A percentile compares a stretch with the other conserved stretches of the same genome.
phyloP scores from a whole-genome alignment of 352 stramenopile genomes.

The Stramenopiles sp. region DNA sequence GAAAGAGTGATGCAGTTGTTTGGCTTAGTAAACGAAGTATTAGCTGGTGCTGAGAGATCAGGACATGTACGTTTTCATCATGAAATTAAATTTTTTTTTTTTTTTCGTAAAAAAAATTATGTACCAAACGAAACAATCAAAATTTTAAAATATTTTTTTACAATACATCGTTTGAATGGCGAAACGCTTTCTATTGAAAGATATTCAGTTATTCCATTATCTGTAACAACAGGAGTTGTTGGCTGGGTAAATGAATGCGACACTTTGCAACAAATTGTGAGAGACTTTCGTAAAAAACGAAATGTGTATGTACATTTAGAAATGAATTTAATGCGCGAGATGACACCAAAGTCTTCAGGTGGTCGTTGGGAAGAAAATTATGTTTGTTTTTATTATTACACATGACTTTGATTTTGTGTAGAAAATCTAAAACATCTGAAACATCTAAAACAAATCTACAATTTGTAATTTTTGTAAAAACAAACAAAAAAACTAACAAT shows the following conservation, averaged over 20 bases:
- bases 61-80: constrained; percentile 86
- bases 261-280: constrained; percentile 84
- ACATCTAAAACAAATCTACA: too few species aligned
- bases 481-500: too few species aligned
- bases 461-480: constrained; percentile 14
- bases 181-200: constrained; percentile 40
- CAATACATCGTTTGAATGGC: too few species aligned
- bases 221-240: constrained; percentile 81
- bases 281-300: constrained; percentile 46
- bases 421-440: constrained; percentile 8
- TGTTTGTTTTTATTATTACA: constrained; percentile 4
- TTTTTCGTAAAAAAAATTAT: too few species aligned
- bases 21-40: constrained; percentile 87
- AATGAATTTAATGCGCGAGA: constrained; percentile 73
- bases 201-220: constrained; percentile 89
- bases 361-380: too few species aligned
- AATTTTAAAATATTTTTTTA: too few species aligned
- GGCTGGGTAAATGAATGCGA: constrained; percentile 91
- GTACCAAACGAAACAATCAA: too few species aligned
- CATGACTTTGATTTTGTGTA: constrained; percentile 10
- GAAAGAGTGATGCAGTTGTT: constrained; percentile 97
- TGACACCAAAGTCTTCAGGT: constrained; percentile 29
- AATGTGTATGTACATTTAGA: constrained; percentile 62
- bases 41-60: constrained; percentile 73
- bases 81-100: too few species aligned